Conservation (phyloP, 2,329 filamentous ascomycete genomes). For the Epichloe gansuensis region DNA sequence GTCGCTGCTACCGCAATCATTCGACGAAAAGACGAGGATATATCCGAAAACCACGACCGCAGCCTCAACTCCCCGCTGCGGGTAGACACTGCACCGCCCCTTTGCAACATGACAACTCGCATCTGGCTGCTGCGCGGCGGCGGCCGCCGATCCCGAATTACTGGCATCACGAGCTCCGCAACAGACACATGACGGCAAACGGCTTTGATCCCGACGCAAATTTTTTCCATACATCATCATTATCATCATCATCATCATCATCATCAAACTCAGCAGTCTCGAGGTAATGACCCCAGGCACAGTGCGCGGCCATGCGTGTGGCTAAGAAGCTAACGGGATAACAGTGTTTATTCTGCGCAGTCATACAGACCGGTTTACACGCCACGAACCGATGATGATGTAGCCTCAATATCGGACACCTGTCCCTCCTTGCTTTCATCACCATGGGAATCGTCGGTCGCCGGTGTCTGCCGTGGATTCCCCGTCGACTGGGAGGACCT, state of each 20-base stretch:
- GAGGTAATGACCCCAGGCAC: not conserved
- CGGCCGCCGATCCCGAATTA: slow-evolving; percentile 2
- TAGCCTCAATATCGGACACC: not conserved
- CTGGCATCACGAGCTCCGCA: not conserved
- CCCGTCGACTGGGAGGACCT: not conserved
- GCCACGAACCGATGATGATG: not conserved
- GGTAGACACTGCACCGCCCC: not conserved
- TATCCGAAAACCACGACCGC: not conserved
- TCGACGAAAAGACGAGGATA: slow-evolving; percentile 1
- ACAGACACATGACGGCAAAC: not conserved
- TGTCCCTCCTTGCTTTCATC: not conserved
- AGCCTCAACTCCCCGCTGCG: not conserved
- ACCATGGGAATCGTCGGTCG: not conserved
- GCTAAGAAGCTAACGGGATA: not conserved
- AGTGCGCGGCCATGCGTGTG: not conserved
- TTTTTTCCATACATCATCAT: not conserved
- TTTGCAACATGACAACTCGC: not conserved
- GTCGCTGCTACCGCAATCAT: slow-evolving; percentile 1
- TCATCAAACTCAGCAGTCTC: not conserved
- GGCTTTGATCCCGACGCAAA: not conserved
- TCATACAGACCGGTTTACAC: not conserved
- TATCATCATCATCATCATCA: not conserved
- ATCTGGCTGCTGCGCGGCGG: not conserved
- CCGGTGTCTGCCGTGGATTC: not conserved
- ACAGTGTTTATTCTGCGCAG: not conserved